A percentile compares a stretch with the other conserved stretches of the same genome.
Evolutionary conservation across 176 grass and related monocot species (phyloP).

Genomic region (Oryza glumipatula): DNA sequence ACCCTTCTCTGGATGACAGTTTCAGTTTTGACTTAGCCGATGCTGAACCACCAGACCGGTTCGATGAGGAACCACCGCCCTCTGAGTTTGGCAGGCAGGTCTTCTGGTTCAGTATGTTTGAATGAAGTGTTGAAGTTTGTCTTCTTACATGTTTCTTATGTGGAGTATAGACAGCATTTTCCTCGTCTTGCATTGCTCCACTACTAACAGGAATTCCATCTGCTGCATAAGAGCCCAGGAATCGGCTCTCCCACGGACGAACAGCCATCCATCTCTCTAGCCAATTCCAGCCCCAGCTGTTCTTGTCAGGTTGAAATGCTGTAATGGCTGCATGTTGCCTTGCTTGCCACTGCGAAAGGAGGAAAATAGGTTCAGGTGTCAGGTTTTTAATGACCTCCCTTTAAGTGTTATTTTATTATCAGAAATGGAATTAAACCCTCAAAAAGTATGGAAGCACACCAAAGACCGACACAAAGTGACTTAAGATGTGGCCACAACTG

Average conservation of each 20-base stretch:
- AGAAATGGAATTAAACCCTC: neutral
- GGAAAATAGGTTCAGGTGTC: conserved; percentile 18
- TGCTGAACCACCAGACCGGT: conserved; percentile 29
- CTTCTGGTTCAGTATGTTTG: conserved; percentile 57
- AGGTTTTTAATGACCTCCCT: conserved; percentile 4
- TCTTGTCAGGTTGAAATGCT: conserved; percentile 73
- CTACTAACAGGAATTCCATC: conserved; percentile 47
- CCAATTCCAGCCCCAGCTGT: conserved; percentile 97
- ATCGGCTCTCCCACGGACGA: conserved; percentile 92
- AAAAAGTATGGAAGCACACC: neutral
- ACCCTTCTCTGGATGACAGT: conserved; percentile 48
- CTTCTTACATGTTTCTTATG: conserved; percentile 55
- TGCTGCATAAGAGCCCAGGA: conserved; percentile 63
- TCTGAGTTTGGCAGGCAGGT: conserved; percentile 46
- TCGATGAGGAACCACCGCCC: conserved; percentile 53
- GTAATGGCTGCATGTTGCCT: conserved; percentile 51
- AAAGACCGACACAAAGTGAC: neutral
- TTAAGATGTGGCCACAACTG: neutral
- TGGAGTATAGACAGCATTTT: conserved; percentile 51
- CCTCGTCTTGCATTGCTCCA: conserved; percentile 44
- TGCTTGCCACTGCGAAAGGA: conserved; percentile 80
- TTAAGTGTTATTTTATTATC: neutral
- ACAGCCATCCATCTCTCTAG: conserved; percentile 98
- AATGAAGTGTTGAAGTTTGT: conserved; percentile 49
- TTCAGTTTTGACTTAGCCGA: conserved; percentile 72